phyloP scores from a whole-genome alignment of 345 rosid genomes.

The Cochlearia excelsa region DNA sequence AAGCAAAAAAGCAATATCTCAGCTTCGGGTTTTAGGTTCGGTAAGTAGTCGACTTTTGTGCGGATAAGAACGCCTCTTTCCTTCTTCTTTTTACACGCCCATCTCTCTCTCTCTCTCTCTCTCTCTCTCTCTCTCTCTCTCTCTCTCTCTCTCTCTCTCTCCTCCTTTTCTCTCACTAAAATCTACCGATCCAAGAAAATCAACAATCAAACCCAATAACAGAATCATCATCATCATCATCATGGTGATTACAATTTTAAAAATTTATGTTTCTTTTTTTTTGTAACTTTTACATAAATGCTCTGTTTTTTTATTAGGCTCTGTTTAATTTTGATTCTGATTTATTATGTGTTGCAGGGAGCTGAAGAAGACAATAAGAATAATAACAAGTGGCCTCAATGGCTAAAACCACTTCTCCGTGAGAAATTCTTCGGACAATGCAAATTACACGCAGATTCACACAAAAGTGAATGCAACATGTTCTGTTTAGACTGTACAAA shows the following conservation, averaged over 20 bases:
- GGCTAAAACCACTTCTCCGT: constrained; percentile 69
- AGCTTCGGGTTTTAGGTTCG: constrained; percentile 30
- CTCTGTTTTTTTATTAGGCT: too few species aligned
- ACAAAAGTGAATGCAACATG: constrained; percentile 97
- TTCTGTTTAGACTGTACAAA: constrained; percentile 88
- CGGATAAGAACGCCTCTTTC: constrained; percentile 67
- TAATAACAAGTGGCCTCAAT: constrained; percentile 69
- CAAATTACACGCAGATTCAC: constrained; percentile 79
- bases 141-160: constrained; percentile 11
- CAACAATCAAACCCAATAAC: constrained; percentile 54
- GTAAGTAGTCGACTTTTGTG: constrained; percentile 34
- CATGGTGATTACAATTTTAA: background rate
- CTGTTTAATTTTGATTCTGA: too few species aligned
- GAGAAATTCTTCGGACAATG: constrained; percentile 90
- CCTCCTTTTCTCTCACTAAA: constrained; percentile 30
- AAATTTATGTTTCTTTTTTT: background rate
- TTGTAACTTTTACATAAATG: too few species aligned
- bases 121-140: constrained; percentile 4
- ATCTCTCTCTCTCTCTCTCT: constrained; percentile 9
- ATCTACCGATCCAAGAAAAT: constrained; percentile 66
- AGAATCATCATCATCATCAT: constrained; percentile 56
- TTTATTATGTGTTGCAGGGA: constrained; percentile 30
- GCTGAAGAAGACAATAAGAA: constrained; percentile 51
- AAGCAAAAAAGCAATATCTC: constrained; percentile 26
- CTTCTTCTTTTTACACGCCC: constrained; percentile 29